Conservation (phyloP, 2,329 filamentous ascomycete genomes). For the Claviceps quebecensis region DNA sequence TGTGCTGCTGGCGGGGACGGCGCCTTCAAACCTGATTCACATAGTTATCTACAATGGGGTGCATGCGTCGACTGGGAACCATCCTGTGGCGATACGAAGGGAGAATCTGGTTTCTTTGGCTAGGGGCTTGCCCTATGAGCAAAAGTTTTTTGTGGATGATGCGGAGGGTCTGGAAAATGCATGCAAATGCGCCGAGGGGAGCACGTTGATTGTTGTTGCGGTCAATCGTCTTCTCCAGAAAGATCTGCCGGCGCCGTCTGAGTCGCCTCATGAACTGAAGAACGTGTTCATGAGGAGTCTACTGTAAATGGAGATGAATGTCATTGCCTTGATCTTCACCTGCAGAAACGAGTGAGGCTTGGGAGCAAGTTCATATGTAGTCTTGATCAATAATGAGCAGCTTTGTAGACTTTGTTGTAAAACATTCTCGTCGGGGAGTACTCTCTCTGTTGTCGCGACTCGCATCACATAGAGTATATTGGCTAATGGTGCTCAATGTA, state of each 20-base stretch:
- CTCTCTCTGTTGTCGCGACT: too few species aligned
- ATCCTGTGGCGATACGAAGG: conserved; percentile 1
- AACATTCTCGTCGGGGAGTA: too few species aligned
- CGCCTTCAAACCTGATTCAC: conserved; percentile 1
- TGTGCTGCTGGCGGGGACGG: not conserved
- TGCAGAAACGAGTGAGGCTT: too few species aligned
- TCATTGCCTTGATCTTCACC: too few species aligned
- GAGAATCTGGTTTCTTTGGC: not conserved
- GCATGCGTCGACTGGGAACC: conserved; percentile 1
- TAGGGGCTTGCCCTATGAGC: not conserved
- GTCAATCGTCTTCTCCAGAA: not conserved
- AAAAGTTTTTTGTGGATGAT: conserved; percentile 1
- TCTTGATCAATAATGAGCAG: too few species aligned
- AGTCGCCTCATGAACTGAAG: not conserved
- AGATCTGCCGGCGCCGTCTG: not conserved
- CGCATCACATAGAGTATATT: too few species aligned
- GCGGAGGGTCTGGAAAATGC: not conserved
- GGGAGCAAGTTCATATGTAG: too few species aligned
- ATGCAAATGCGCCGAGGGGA: not conserved
- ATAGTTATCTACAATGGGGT: conserved; percentile 2
- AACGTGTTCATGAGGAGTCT: not conserved
- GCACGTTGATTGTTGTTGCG: not conserved
- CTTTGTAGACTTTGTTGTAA: too few species aligned
- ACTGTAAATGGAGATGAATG: not conserved
- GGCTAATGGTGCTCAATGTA: too few species aligned